Evolutionary conservation across 768 basidiomycete species (phyloP), one percentile per base, ranked within the genome.

Genomic region (Ramaria rubella): DNA sequence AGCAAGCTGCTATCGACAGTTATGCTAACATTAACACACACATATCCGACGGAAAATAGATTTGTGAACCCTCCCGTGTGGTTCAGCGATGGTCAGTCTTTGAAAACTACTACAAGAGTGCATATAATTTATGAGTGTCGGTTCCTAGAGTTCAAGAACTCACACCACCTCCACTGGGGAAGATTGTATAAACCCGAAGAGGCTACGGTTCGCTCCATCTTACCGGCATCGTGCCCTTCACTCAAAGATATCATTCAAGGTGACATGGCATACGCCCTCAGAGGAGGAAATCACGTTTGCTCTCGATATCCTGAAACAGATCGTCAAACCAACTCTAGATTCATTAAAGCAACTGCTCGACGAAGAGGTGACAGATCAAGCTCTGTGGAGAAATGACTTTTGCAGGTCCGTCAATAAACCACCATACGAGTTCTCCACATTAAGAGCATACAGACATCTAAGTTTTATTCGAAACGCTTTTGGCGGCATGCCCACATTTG

Each of bases 341-440:
- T 67, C 66, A 14, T 71, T 94, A 44, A 81, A 90, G 58, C 59
- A 58, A 3, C 69, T 93, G 8, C 71, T 92, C 6, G 71, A 74
- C 40, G 72, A 71, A 45, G 64, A 75, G 42, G 62, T 71, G 26
- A 77, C 82, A 21, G 79, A 87, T 67, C 55, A 23, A 23, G 77
- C 78, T 15, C 60, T 77, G 15, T 94, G 90, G 90, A 77, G 85
- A 12, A 92, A 90, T 67, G 88, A 93, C 60, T 90, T 93, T 65
- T 93, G 90, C 72, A 80, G 90, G 79, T 84, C 76, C 70, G 29
- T 45, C 30, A 31, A 23, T 23, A 26, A 53, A 42, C 31, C 14
- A 52, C 27, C n/a, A 30, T 29, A 3, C 29, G 36, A 8, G 29
- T 29, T 7, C 48, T 48, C 52, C 59, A 21, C 46, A 44, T 23